These are phyloP conservation scores for Suhomyces wounanorum DNA, from an alignment of 1,139 yeast species.

Conservation along the genomic window DNA sequence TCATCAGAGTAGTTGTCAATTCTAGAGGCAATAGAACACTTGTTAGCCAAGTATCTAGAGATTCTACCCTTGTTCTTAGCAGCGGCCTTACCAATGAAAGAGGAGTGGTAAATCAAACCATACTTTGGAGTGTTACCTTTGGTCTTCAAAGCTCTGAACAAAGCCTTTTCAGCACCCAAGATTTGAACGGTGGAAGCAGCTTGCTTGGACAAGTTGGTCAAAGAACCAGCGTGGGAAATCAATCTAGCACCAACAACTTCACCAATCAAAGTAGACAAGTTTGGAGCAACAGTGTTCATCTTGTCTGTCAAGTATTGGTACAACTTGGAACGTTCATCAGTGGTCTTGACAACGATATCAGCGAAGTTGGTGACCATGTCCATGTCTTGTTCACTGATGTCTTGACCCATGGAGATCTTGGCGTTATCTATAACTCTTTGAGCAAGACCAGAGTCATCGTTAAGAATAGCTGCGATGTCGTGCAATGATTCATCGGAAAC, in stretches of 20 bases:
- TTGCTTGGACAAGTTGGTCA: conserved; percentile 91
- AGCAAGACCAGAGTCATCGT: conserved; percentile 93
- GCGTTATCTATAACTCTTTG: conserved; percentile 84
- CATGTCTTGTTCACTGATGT: conserved; percentile 91
- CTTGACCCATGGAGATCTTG: conserved; percentile 98
- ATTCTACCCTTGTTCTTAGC: conserved; percentile 99
- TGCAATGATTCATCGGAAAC: conserved; percentile 83
- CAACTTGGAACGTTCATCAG: conserved; percentile 88
- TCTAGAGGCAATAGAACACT: conserved; percentile 98
- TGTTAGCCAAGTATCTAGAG: conserved; percentile 97
- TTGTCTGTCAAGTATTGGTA: conserved; percentile 88
- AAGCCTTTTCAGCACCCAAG: conserved; percentile 98
- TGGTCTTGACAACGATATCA: conserved; percentile 87
- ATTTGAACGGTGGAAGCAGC: conserved; percentile 99
- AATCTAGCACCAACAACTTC: conserved; percentile 98
- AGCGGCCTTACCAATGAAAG: conserved; percentile 95
- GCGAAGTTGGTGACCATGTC: conserved; percentile 89
- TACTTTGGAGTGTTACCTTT: conserved; percentile 98
- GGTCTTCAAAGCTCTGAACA: conserved; percentile 97
- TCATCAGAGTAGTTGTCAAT: conserved; percentile 93
- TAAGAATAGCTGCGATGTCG: conserved; percentile 83
- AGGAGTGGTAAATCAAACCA: conserved; percentile 95
- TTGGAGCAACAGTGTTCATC: conserved; percentile 98
- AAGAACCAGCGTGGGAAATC: conserved; percentile 96
- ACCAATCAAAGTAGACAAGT: conserved; percentile 91